Base-by-base conservation (phyloP, 768 basidiomycete species). In the Pulveroboletus sp. region DNA sequence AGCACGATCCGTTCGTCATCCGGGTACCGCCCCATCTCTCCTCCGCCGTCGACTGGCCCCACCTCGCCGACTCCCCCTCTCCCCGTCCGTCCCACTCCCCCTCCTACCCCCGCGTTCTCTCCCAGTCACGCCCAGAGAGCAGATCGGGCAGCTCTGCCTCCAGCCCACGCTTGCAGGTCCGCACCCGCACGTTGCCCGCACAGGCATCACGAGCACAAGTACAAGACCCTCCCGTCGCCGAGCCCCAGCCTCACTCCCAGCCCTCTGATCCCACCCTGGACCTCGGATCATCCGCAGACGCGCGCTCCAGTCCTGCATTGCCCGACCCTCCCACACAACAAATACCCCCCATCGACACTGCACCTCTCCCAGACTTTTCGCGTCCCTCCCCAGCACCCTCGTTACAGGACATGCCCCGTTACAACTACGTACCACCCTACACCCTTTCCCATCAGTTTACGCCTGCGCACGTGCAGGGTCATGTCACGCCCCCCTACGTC, bases 1-100 rank as follows among this genome's bases (percentile, higher is more conserved):
- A 59, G 37, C 67, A 72, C 34, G 75, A 81, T 63, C 69, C 77
- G 3, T 75, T 78, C 51, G 64, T 79, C 44, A 71, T 79, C 20
- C 71, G 71, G 17, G 51, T 70, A 12, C 65, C 64, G 16, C 66
- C 69, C 16, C 67, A 65, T 37, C 67, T 64, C 19, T 64, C 64
- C 42, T 48, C 64, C 31, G 36, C 51, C 19, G 42, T 61, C 4
- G 63, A 62, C 47, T 61, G 61, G 61, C 62, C 61, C 24, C 52
- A 53, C 27, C 48, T 60, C 51, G 23, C 63, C 14, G 50, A 50
- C 24, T 53, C 58, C 19, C 47, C 60, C 43, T 45, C 50, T 62
- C 49, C 67, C 69, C 50, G 55, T 63, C n/a, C 61, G 58, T 5
- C 56, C 63, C 26, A 71, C 58, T 62, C 53, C 13, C 42, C 67